Percentiles rank a stretch among this genome's conserved stretches.
Conservation (phyloP, 192 early-diverging fungal genomes). For the Backusella tuberculispora region DNA sequence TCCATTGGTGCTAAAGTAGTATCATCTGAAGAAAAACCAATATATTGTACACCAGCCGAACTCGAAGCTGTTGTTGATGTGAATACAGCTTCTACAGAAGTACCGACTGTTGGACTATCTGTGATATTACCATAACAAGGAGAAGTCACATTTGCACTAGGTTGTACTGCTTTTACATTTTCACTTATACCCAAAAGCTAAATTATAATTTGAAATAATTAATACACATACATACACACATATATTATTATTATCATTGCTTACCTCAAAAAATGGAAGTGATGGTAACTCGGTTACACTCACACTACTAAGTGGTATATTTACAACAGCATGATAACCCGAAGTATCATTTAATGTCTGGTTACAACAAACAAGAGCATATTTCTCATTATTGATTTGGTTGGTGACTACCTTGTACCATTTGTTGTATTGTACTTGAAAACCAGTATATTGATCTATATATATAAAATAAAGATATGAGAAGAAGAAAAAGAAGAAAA, state of each 20-base stretch:
- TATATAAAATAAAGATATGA: neutral
- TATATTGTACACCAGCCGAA: neutral
- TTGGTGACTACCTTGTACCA: slow-evolving; percentile 42
- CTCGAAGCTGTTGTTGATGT: neutral
- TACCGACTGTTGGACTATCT: neutral
- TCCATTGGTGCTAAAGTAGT: slow-evolving; percentile 19
- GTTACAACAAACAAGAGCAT: slow-evolving; percentile 25
- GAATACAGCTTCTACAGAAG: slow-evolving; percentile 2
- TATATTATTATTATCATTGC: neutral
- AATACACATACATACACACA: neutral
- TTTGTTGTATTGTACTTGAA: slow-evolving; percentile 28
- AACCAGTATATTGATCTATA: slow-evolving; percentile 35
- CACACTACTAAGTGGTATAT: slow-evolving; percentile 10
- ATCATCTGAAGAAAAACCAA: slow-evolving; percentile 12
- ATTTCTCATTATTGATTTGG: slow-evolving; percentile 34
- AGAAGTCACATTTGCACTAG: slow-evolving; percentile 19
- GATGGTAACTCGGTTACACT: neutral
- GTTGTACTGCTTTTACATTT: slow-evolving; percentile 14
- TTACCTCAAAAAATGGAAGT: slow-evolving; percentile 26
- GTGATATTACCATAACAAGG: slow-evolving; percentile 15
- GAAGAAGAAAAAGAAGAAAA: neutral
- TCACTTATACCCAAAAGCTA: slow-evolving; percentile 21
- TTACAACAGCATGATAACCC: slow-evolving; percentile 21
- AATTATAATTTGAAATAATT: neutral
- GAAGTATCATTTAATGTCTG: neutral